Evolutionary conservation across 148 eudicot genomes (phyloP), one percentile per base, ranked within the genome.

Genomic region (Talinum fruticosum): DNA sequence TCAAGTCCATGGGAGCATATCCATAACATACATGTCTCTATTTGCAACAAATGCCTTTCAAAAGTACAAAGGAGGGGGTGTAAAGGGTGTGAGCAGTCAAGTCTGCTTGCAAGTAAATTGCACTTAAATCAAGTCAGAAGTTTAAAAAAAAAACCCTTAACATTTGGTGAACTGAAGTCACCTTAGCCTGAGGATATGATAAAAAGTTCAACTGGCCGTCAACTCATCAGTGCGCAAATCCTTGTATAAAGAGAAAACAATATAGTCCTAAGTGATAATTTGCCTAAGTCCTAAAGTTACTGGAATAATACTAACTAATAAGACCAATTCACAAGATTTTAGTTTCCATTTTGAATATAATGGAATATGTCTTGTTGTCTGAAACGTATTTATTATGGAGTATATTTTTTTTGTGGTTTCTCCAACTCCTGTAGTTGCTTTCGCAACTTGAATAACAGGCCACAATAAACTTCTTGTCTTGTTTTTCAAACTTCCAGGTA

Each of bases 401-500:
- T 66, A 23, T 15, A 5, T 8, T 34, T 23, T 28, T 0, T 37
- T 38, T 13, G 41, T 44, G 54, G 73, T 44, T 44, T 71, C 33
- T 45, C 33, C 47, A 30, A 16, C 38, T 70, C 0, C 14, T 70
- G 28, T 2, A 23, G 51, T 71, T 72, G 13, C 51, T 72, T 7
- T 28, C 32, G 18, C 54, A 72, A 66, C 45, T 34, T 57, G 67
- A 36, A 54, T 7, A 34, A 12, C 32, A 21, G 67, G 66, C 41
- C 61, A 30, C 23, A 49, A 34, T 28, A n/a, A 4, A 49, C 33
- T 30, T 53, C 76, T 30, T 78, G 28, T 61, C 36, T 57, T 29
- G 66, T 16, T 87, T 33, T n/a, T 77, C 33, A 51, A 36, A 67
- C 68, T 76, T 85, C 59, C 71, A 96, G 99, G 90, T 96, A 96